Percentiles rank a stretch among this genome's conserved stretches.
phyloP scores from a whole-genome alignment of 2,329 filamentous ascomycete species.

The Incumbomyces lentus region DNA sequence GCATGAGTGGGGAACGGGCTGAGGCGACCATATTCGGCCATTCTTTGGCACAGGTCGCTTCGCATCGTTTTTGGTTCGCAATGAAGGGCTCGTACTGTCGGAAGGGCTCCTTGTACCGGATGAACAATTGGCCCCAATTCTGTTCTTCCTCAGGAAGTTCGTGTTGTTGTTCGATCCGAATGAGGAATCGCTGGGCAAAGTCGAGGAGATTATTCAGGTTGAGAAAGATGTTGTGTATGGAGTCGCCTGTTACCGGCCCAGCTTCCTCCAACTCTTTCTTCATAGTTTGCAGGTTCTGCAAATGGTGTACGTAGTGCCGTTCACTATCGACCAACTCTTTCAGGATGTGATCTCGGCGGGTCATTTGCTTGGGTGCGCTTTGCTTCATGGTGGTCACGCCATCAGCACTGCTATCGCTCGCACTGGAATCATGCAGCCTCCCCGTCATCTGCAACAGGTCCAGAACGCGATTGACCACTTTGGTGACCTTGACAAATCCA shows the following conservation, averaged over 20 bases:
- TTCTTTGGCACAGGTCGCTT: conserved; percentile 68
- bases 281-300: conserved; percentile 85
- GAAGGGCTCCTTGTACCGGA: conserved; percentile 74
- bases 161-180: conserved; percentile 91
- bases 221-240: conserved; percentile 87
- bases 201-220: conserved; percentile 93
- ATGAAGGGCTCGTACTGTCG: conserved; percentile 95
- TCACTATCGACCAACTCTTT: conserved; percentile 89
- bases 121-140: conserved; percentile 91
- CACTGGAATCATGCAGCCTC: conserved; percentile 51
- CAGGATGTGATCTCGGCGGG: conserved; percentile 77
- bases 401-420: conserved; percentile 24
- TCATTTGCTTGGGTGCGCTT: conserved; percentile 39
- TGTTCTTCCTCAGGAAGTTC: conserved; percentile 65
- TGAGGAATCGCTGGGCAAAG: conserved; percentile 88
- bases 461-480: conserved; percentile 84
- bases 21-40: conserved; percentile 78
- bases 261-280: conserved; percentile 84
- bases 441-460: conserved; percentile 74
- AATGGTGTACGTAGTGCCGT: conserved; percentile 92
- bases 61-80: conserved; percentile 87
- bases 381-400: conserved; percentile 37
- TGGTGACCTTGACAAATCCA: conserved; percentile 83
- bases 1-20: conserved; percentile 51
- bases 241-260: conserved; percentile 77